These are phyloP conservation scores for Neurospora sp. DNA, from an alignment of 495 filamentous ascomycete species.

Conservation along the genomic window DNA sequence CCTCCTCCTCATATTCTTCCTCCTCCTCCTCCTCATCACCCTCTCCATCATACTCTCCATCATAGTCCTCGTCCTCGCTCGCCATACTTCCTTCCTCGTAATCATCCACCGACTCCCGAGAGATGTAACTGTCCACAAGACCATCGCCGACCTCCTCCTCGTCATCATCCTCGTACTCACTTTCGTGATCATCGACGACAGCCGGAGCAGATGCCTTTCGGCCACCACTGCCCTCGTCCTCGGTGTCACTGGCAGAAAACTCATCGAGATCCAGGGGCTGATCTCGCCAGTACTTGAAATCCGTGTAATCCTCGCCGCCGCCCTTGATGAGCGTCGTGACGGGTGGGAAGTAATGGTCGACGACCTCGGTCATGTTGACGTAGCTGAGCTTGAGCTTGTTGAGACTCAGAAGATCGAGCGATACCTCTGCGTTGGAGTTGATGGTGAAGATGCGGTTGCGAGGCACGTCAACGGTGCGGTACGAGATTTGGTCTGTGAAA, in stretches of 20 bases:
- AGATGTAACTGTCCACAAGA: conserved; percentile 52
- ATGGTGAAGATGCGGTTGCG: conserved; percentile 95
- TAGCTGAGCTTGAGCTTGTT: conserved; percentile 97
- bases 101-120: conserved; percentile 42
- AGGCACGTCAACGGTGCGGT: conserved; percentile 91
- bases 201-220: conserved; percentile 30
- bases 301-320: conserved; percentile 77
- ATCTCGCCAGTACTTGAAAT: conserved; percentile 84
- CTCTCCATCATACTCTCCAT: conserved; percentile 26
- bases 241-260: conserved; percentile 67
- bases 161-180: conserved; percentile 25
- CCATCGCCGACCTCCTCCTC: conserved; percentile 34
- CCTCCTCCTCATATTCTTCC: conserved; percentile 19
- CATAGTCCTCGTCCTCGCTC: conserved; percentile 27
- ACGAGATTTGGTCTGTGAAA: conserved; percentile 91
- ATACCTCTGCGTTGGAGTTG: conserved; percentile 95
- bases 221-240: conserved; percentile 39
- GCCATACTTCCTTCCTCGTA: conserved; percentile 35
- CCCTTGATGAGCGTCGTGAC: conserved; percentile 63
- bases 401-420: conserved; percentile 78
- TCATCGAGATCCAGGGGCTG: conserved; percentile 63
- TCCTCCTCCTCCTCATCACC: conserved; percentile 29
- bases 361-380: conserved; percentile 87
- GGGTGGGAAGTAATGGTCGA: conserved; percentile 95
- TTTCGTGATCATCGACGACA: conserved; percentile 39